phyloP scores from a whole-genome alignment of 441 rosid species.

The Gossypium lobatum region DNA sequence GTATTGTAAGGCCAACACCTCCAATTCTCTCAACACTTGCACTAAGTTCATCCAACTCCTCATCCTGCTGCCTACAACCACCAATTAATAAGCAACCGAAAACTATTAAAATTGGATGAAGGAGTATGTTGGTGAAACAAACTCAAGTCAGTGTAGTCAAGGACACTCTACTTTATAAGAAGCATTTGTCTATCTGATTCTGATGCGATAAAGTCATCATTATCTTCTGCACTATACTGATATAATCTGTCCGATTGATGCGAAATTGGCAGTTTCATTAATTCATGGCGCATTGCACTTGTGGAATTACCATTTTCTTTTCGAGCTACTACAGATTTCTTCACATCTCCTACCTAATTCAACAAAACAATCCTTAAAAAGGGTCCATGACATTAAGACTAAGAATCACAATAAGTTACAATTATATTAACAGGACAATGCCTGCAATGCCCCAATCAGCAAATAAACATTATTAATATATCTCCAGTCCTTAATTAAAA shows the following conservation, averaged over 20 bases:
- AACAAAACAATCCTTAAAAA: constrained; percentile 20
- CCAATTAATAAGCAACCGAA: constrained; percentile 15
- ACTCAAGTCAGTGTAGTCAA: background rate
- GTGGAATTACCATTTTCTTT: constrained; percentile 44
- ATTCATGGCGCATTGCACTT: constrained; percentile 70
- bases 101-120: background rate
- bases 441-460: background rate
- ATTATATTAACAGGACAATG: background rate
- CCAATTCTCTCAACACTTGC: constrained; percentile 89
- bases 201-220: constrained; percentile 73
- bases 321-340: constrained; percentile 62
- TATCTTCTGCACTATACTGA: constrained; percentile 47
- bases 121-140: background rate
- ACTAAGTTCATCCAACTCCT: constrained; percentile 95
- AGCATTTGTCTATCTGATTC: constrained; percentile 95
- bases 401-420: constrained; percentile 1
- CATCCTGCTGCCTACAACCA: constrained; percentile 78
- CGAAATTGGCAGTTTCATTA: constrained; percentile 72
- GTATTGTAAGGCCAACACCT: constrained; percentile 94
- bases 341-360: constrained; percentile 63
- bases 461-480: background rate
- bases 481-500: background rate
- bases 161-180: constrained; percentile 62
- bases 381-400: constrained; percentile 4
- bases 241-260: constrained; percentile 49